Base-by-base conservation (phyloP, 2,329 filamentous ascomycete species). In the Hymenoscyphus linearis region DNA sequence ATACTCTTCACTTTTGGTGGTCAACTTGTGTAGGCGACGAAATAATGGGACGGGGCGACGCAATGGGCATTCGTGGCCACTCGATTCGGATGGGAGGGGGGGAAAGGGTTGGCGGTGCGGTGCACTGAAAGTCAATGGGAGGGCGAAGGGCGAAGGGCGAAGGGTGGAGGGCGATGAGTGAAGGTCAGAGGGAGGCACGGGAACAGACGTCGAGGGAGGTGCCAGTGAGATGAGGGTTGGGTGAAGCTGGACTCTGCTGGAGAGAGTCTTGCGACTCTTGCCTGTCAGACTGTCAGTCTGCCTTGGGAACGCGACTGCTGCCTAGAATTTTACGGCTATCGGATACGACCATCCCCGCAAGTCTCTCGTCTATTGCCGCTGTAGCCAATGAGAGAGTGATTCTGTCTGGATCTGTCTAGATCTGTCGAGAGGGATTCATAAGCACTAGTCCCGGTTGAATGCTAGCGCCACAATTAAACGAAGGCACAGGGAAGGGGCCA, bases 251-350 rank as follows among this genome's bases (percentile, higher is more conserved):
- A n/a, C n/a, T n/a, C n/a, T n/a, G n/a, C n/a, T n/a, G n/a, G n/a
- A n/a, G n/a, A n/a, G n/a, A n/a, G n/a, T n/a, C n/a, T n/a, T n/a
- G 58, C 47, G 26, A 53, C 61, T 61, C 64, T 62, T 53, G 25
- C 10, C 31, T 31, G 10, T 50, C 54, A 63, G 47, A 61, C 54
- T 55, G 62, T 50, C 54, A 63, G 47, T 63, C 54, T 55, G 62
- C 64, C 64, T 66, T 54, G 57, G 37, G 50, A 63, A 57, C 27
- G 57, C 27, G 44, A 52, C 60, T 66, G 64, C 62, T 64, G 64
- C 62, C 62, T 66, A 59, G 62, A 65, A 56, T 50, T 57, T 27
- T 52, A 40, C 25, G 55, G 26, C 52, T 50, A 50, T 52, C 35
- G 14, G n/a, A 50, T 50, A 26, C 36, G 52, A 52, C 44, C 44